These are phyloP conservation scores for Magnusiomyces tetraspermus DNA, from an alignment of 1,139 yeast species.

Conservation along the genomic window DNA sequence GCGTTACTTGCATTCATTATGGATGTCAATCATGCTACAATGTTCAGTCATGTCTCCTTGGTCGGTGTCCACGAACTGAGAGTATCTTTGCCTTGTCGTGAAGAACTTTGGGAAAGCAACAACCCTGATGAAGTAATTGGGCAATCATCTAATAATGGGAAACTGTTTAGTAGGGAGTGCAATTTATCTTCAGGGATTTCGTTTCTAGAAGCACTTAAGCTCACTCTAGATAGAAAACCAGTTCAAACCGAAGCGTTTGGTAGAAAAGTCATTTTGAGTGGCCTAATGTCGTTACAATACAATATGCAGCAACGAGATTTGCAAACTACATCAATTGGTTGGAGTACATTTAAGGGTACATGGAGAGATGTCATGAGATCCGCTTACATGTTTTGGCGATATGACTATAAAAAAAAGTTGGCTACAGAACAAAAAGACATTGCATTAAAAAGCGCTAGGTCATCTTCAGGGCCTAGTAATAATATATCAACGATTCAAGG, in stretches of 20 bases:
- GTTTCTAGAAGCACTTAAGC: constrained; percentile 49
- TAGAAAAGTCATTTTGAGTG: constrained; percentile 57
- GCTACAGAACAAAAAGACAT: neutral
- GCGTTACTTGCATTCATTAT: constrained; percentile 73
- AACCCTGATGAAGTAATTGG: neutral
- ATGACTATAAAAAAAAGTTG: constrained; percentile 12
- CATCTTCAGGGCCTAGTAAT: no score
- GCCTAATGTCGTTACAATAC: constrained; percentile 56
- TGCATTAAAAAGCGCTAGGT: no score
- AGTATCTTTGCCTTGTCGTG: constrained; percentile 69
- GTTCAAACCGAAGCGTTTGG: constrained; percentile 48
- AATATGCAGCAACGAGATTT: constrained; percentile 69
- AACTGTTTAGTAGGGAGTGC: neutral
- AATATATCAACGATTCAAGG: no score
- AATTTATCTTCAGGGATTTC: constrained; percentile 21
- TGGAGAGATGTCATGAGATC: constrained; percentile 59
- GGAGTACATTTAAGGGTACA: constrained; percentile 37
- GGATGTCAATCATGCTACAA: constrained; percentile 70
- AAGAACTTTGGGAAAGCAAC: constrained; percentile 57
- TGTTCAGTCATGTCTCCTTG: constrained; percentile 66
- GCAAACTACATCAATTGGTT: constrained; percentile 43
- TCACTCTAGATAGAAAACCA: constrained; percentile 44
- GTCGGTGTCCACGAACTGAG: constrained; percentile 65
- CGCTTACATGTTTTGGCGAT: constrained; percentile 52
- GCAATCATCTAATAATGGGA: constrained; percentile 15